These are phyloP conservation scores for Mortierella hygrophila DNA, from an alignment of 192 early-diverging fungal species.

Conservation along the genomic window DNA sequence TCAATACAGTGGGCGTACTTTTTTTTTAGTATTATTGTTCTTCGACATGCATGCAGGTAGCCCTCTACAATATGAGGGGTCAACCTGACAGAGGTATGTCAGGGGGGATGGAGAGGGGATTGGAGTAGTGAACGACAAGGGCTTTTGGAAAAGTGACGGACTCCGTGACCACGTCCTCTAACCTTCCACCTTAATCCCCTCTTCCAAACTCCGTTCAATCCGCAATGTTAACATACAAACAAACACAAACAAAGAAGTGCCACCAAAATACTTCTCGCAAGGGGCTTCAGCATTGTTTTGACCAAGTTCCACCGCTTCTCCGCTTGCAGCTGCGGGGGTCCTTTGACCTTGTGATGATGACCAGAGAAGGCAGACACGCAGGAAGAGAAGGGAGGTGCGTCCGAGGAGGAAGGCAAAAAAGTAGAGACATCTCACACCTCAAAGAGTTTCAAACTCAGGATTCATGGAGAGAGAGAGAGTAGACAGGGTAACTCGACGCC, in stretches of 20 bases:
- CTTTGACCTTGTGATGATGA: constrained; percentile 6
- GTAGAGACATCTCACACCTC: too few species aligned
- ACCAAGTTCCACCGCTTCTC: neutral
- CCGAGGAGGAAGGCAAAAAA: too few species aligned
- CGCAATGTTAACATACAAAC: too few species aligned
- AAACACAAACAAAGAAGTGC: neutral
- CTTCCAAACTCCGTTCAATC: too few species aligned
- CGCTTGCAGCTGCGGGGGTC: neutral
- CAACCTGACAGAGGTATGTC: neutral
- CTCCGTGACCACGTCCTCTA: neutral
- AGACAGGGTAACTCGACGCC: neutral
- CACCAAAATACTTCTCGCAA: neutral
- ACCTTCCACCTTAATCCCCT: too few species aligned
- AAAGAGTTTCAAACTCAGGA: neutral
- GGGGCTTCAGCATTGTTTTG: neutral
- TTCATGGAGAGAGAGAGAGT: neutral
- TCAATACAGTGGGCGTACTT: neutral
- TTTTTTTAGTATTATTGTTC: neutral
- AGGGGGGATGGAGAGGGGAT: neutral
- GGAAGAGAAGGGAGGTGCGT: too few species aligned
- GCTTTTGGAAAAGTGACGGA: neutral
- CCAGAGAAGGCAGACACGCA: neutral
- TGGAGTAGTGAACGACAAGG: neutral
- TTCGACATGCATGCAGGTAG: neutral
- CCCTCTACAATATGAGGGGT: constrained; percentile 7